Base-by-base conservation (phyloP, 2,329 filamentous ascomycete genomes). In the Ophiostoma sp. region DNA sequence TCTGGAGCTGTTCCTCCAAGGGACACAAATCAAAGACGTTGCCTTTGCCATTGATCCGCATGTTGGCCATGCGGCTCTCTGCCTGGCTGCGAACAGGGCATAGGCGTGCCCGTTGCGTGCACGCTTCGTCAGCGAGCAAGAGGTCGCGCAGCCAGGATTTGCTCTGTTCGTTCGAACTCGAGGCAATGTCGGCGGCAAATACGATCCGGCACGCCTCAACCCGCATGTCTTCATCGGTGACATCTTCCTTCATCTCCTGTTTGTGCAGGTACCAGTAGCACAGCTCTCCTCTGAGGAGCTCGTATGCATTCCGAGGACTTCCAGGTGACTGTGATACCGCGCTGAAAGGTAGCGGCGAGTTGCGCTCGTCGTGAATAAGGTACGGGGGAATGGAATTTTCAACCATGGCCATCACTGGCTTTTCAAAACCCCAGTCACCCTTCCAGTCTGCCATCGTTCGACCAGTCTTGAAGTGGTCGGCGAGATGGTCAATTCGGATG, bases 381-480 rank as follows among this genome's bases (percentile, higher is more conserved):
- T 88, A 88, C 65, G 86, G 86, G 67, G 86, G 87, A 69, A 89
- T 87, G 64, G 85, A 86, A 74, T 88, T 88, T 76, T 89, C 86
- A 73, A 89, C 83, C 80, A 88, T 83, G 71, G 86, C 81, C 72
- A 87, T 79, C 58, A 89, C 82, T 47, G 84, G 82, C 41, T 79
- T 78, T 68, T 88, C 86, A 71, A 89, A 88, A 80, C 87, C 87
- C 86, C 86, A 88, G 76, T 87, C 86, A 79, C 87, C 87, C 80
- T 87, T 87, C 87, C 87, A 89, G 76, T 88, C 85, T 71, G 83
- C 84, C 86, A 89, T 89, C 73, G 84, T 85, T 71, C 83, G 84
- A 78, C 87, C 86, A 40, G 81, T 84, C 77, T 87, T 88, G 79
- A 88, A 89, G 76, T 89, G 87, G 71, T 88, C 85, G n/a, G 87